phyloP scores from a whole-genome alignment of 441 rosid species.

The Jatropha multifida region DNA sequence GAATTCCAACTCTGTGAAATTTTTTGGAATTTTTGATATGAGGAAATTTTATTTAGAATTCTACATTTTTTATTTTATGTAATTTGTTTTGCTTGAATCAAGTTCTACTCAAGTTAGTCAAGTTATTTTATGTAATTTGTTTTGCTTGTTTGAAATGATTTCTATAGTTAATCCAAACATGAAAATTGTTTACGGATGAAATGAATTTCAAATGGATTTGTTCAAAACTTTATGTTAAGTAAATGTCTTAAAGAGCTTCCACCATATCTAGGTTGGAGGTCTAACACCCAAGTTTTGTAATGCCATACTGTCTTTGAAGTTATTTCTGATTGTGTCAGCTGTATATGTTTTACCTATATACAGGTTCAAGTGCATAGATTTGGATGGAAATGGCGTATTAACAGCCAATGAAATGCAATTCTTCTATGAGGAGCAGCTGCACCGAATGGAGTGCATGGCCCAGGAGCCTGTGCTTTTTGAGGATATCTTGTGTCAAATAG shows the following conservation, averaged over 20 bases:
- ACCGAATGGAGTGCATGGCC: conserved; percentile 98
- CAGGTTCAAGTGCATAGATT: conserved; percentile 96
- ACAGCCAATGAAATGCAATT: conserved; percentile 86
- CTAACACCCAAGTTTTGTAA: conserved; percentile 3
- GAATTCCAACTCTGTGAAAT: background rate
- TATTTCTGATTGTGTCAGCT: background rate
- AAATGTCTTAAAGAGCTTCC: background rate
- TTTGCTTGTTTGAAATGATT: no score
- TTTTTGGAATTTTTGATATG: no score
- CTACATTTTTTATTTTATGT: no score
- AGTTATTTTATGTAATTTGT: no score
- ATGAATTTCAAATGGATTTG: no score
- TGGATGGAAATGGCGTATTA: conserved; percentile 87
- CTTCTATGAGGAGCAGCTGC: conserved; percentile 95
- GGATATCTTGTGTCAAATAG: conserved; percentile 91
- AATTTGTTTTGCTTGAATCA: no score
- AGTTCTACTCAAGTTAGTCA: no score
- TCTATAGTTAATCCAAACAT: no score
- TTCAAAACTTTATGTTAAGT: background rate
- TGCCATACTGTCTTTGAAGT: conserved; percentile 7
- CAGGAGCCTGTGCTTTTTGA: conserved; percentile 95
- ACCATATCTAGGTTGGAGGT: background rate
- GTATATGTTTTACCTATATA: conserved; percentile 12
- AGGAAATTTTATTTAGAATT: no score
- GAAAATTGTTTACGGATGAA: no score